Percentiles rank a stretch among this genome's conserved stretches.
Evolutionary conservation across 768 basidiomycete species (phyloP).

Genomic region (Botryobasidium botryosum): DNA sequence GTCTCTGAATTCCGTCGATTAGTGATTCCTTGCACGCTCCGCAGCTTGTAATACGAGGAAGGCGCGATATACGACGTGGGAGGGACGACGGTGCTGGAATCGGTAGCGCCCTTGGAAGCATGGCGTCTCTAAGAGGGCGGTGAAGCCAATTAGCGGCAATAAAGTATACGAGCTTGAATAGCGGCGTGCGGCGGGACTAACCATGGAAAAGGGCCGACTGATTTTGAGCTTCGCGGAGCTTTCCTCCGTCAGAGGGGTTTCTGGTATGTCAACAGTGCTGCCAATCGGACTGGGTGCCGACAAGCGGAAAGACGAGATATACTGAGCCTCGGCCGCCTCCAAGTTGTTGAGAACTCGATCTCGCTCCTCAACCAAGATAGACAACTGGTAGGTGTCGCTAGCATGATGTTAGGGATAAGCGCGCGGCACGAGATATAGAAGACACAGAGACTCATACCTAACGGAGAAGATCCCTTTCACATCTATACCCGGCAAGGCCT

Average conservation of each 20-base stretch:
- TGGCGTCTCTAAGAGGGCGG: too few relatives aligned
- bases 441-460: conserved; percentile 30
- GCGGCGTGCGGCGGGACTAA: too few relatives aligned
- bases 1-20: conserved; percentile 16
- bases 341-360: conserved; percentile 64
- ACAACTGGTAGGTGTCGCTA: conserved; percentile 58
- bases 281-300: conserved; percentile 56
- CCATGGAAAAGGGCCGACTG: too few relatives aligned
- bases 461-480: conserved; percentile 59
- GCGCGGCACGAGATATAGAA: background rate
- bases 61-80: conserved; percentile 69
- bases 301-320: conserved; percentile 56
- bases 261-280: conserved; percentile 14
- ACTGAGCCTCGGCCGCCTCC: conserved; percentile 64
- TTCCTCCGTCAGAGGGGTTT: conserved; percentile 20
- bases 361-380: conserved; percentile 52
- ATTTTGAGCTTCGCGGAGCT: background rate
- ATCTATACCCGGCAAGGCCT: conserved; percentile 36
- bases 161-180: too few relatives aligned
- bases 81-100: conserved; percentile 27
- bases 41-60: conserved; percentile 62
- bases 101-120: too few relatives aligned
- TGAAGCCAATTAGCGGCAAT: too few relatives aligned
- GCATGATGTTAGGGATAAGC: too few relatives aligned
- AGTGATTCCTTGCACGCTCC: conserved; percentile 40